phyloP scores from a whole-genome alignment of 129 eudicot genomes.

The Chrysanthemum makinoi region DNA sequence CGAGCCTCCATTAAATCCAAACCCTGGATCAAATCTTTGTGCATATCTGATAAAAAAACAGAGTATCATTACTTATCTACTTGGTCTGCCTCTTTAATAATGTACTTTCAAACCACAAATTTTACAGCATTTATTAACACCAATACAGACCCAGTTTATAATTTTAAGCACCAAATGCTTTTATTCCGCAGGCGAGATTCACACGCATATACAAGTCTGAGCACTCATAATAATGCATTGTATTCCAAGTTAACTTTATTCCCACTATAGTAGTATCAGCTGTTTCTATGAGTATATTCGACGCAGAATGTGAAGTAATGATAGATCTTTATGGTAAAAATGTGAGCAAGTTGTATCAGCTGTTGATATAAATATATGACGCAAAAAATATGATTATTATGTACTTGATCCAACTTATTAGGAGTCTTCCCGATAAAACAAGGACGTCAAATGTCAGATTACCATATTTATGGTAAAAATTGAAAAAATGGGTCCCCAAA shows the following conservation, averaged over 20 bases:
- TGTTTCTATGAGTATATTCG: too few species aligned
- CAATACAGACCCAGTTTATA: too few species aligned
- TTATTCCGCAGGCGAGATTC: not conserved
- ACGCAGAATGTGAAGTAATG: too few species aligned
- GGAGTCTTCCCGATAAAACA: not conserved
- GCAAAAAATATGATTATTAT: too few species aligned
- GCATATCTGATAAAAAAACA: conserved; percentile 57
- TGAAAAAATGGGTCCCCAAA: not conserved
- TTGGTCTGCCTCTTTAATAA: too few species aligned
- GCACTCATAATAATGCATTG: not conserved
- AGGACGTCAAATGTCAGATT: not conserved
- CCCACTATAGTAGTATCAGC: too few species aligned
- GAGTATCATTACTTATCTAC: not conserved
- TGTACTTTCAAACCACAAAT: too few species aligned
- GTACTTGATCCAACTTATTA: not conserved
- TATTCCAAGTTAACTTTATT: not conserved
- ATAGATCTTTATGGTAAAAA: too few species aligned
- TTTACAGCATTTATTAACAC: too few species aligned
- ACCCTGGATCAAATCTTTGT: conserved; percentile 98
- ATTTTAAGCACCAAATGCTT: too few species aligned
- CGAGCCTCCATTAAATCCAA: conserved; percentile 81
- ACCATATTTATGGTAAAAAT: not conserved
- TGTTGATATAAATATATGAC: too few species aligned
- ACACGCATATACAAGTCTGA: not conserved
- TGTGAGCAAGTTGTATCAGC: too few species aligned